These are phyloP conservation scores for Pistacia vera DNA, from an alignment of 345 rosid genomes.

Conservation along the genomic window DNA sequence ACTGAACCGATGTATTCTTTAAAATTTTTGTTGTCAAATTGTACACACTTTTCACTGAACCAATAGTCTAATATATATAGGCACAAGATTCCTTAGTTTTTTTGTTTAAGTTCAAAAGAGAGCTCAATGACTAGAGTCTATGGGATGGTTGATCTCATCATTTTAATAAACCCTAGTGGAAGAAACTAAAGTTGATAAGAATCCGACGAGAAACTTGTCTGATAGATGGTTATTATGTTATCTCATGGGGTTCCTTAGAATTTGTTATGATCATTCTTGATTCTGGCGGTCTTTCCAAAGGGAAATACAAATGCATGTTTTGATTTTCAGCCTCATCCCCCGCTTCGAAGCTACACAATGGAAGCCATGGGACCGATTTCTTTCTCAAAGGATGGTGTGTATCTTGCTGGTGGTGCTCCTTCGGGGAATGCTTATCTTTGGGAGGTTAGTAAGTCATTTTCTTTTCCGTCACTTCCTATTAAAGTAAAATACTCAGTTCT, in stretches of 20 bases:
- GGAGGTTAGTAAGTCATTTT: slow-evolving; percentile 40
- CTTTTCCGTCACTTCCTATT: neutral
- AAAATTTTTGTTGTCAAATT: neutral
- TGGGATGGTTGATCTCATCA: neutral
- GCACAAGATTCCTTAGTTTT: too few relatives aligned
- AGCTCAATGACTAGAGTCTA: neutral
- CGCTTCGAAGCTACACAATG: slow-evolving; percentile 48
- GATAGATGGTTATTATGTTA: neutral
- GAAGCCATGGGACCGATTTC: slow-evolving; percentile 54
- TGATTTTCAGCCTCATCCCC: slow-evolving; percentile 42
- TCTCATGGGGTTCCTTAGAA: neutral
- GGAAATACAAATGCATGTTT: neutral
- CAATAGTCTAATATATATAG: too few relatives aligned
- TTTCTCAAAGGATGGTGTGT: slow-evolving; percentile 44
- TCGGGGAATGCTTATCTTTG: slow-evolving; percentile 59
- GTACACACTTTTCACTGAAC: too few relatives aligned
- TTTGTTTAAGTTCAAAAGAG: neutral
- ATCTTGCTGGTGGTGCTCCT: slow-evolving; percentile 50
- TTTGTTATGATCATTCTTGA: neutral
- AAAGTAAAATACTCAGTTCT: neutral
- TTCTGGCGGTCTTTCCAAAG: neutral
- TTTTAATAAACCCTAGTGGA: neutral
- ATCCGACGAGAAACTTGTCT: neutral
- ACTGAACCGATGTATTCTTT: neutral
- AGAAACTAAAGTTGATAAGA: neutral